phyloP scores from a whole-genome alignment of 306 rosid species.

The Casuarina cunninghamiana region DNA sequence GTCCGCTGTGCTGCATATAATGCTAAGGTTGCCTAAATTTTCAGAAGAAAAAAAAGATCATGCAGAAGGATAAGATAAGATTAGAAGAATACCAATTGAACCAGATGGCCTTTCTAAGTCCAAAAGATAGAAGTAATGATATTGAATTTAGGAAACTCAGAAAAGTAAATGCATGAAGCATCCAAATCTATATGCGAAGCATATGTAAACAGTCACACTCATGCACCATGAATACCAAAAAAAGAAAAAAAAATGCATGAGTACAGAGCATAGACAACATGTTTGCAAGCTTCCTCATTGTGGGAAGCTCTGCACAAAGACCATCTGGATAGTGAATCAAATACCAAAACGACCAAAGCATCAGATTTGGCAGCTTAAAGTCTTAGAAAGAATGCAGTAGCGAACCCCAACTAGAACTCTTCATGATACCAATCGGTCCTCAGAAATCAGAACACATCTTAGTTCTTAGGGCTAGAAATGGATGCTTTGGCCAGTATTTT shows the following conservation, averaged over 20 bases:
- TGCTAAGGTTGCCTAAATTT: slow-evolving; percentile 78
- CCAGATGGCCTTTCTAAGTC: not conserved
- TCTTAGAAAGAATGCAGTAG: not conserved
- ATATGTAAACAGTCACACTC: not conserved
- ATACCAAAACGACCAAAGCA: not conserved
- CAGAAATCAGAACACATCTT: not conserved
- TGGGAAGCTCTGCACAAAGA: not conserved
- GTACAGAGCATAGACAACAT: not conserved
- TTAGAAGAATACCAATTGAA: not conserved
- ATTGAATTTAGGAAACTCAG: not conserved
- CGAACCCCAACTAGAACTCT: not conserved
- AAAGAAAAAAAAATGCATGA: not conserved
- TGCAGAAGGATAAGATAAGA: slow-evolving; percentile 18
- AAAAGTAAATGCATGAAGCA: not conserved
- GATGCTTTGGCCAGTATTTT: too few species aligned
- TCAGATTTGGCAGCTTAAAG: not conserved
- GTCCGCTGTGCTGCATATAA: slow-evolving; percentile 79
- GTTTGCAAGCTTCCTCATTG: not conserved
- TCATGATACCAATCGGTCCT: not conserved
- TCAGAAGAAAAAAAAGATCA: slow-evolving; percentile 21
- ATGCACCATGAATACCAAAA: not conserved
- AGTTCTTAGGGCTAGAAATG: not conserved
- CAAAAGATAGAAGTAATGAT: not conserved
- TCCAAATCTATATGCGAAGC: not conserved
- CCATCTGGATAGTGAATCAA: not conserved